Base-by-base conservation (phyloP, 2,329 filamentous ascomycete species). In the Verticillium alfalfae region DNA sequence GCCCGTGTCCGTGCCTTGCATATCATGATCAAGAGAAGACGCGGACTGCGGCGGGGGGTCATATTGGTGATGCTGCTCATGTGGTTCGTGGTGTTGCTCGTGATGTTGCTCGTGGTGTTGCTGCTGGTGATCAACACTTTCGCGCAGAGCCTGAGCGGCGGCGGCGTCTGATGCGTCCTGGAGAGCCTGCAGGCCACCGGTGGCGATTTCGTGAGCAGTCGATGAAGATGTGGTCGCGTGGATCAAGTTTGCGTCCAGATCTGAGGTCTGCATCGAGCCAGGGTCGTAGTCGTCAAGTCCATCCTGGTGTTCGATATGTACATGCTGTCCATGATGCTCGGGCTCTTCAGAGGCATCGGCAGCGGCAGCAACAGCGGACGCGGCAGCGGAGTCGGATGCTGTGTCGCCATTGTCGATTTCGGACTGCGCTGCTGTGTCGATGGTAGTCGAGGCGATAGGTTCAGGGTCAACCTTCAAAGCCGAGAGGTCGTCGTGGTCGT, bases 1-100 rank as follows among this genome's bases (percentile, higher is more conserved):
- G 45, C 45, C 45, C 22, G 12, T 26, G 8, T 52, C 45, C 12
- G 45, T 22, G 8, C 45, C 45, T 10, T n/a, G 22, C 45, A 52
- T 52, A 10, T 18, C 18, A 26, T 52, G 45, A 18, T 52, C 45
- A 18, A 52, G 45, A 15, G 54, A 34, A 22, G 45, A 64, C 70
- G 60, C 71, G 70, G 41, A 72, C 71, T 66, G 64, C 36, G 75
- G 72, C 57, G 73, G 71, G 56, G 75, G 75, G 38, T 76, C 74
- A 39, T 73, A 68, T 13, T 78, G 71, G 54, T 75, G 58, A 12
- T 34, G 34, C 26, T 34, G 26, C 13, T 56, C 18, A 10, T 55
- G 49, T 15, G 56, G 22, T n/a, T 45, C 54, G 31, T 41, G 49
- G 13, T 59, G 57, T 34, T 58, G 60, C 22, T 55, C 18, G 5